Evolutionary conservation across 169 alveolate genomes (phyloP).

Genomic region (Plasmodium vivax): DNA sequence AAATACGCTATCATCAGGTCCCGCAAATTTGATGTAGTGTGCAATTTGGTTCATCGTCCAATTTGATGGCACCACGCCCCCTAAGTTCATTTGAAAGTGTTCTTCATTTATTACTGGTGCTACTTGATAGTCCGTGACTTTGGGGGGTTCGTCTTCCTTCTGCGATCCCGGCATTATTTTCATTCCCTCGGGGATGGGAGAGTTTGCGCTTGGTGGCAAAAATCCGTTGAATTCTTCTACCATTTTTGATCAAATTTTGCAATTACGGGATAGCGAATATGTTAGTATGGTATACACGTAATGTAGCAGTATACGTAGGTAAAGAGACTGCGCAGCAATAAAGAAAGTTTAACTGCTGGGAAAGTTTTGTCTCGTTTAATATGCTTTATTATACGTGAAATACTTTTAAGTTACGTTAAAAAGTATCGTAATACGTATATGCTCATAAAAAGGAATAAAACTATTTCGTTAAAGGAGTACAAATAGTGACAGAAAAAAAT

Average conservation of each 20-base stretch:
- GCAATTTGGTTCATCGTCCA: constrained; percentile 71
- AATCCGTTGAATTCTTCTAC: constrained; percentile 65
- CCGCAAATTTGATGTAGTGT: constrained; percentile 56
- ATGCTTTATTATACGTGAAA: neutral
- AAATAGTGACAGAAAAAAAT: neutral
- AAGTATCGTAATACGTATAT: neutral
- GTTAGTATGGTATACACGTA: neutral
- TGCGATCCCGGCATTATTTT: constrained; percentile 43
- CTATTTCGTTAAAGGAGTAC: neutral
- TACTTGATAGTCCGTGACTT: constrained; percentile 17
- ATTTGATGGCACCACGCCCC: constrained; percentile 64
- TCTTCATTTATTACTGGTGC: constrained; percentile 64
- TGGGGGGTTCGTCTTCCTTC: constrained; percentile 30
- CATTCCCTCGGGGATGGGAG: constrained; percentile 61
- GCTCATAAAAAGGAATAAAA: neutral
- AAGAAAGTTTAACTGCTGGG: neutral
- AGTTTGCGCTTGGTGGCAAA: constrained; percentile 43
- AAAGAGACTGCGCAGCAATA: neutral
- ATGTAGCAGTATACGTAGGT: neutral
- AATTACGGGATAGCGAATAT: neutral
- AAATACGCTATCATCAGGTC: constrained; percentile 59
- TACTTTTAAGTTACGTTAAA: neutral
- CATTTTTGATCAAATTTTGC: constrained; percentile 13
- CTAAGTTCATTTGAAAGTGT: constrained; percentile 59
- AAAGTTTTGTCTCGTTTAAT: neutral